Conservation (phyloP, 73 alveolate species). For the Urostyla sp. region DNA sequence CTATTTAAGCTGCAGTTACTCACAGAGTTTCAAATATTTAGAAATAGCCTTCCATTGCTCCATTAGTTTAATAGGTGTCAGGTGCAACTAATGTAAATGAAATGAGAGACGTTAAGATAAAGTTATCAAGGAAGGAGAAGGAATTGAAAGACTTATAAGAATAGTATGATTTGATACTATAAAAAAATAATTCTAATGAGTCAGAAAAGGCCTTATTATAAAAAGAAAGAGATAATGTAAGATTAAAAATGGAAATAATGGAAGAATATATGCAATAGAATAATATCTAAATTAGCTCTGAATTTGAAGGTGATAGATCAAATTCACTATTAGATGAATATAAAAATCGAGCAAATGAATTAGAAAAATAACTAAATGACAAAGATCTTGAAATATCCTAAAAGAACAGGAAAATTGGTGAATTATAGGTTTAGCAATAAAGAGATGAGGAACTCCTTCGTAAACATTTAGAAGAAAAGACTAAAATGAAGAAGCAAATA, state of each 20-base stretch:
- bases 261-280: conserved; percentile 24
- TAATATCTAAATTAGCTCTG: conserved; percentile 44
- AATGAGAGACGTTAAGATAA: conserved; percentile 17
- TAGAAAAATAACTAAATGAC: conserved; percentile 6
- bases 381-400: conserved; percentile 27
- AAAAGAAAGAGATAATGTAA: conserved; percentile 63
- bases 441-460: conserved; percentile 38
- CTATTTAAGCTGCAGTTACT: too few relatives aligned
- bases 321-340: conserved; percentile 57
- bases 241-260: conserved; percentile 39
- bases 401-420: conserved; percentile 1
- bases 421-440: conserved; percentile 1
- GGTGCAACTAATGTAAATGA: conserved; percentile 48
- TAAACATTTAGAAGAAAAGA: conserved; percentile 44
- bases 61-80: not conserved
- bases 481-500: conserved; percentile 48
- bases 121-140: conserved; percentile 19
- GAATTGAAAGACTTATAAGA: conserved; percentile 49
- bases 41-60: not conserved
- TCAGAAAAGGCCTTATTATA: not conserved
- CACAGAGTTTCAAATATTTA: not conserved
- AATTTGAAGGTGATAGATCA: not conserved
- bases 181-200: not conserved
- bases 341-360: conserved; percentile 3
- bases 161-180: not conserved